Conservation (phyloP, 2,329 filamentous ascomycete species). For the Fusarium tjaetaba region DNA sequence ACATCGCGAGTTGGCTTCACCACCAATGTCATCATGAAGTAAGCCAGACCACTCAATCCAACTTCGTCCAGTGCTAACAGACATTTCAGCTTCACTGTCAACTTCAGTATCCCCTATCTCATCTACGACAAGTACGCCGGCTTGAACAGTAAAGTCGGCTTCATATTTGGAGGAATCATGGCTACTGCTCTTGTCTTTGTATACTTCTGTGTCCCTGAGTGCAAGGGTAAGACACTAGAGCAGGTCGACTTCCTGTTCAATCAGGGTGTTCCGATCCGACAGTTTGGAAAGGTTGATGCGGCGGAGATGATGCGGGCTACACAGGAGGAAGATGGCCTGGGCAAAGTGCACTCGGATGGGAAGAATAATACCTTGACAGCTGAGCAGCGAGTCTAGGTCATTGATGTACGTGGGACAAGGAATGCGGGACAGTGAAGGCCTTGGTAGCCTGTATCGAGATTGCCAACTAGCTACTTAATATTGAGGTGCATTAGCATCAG, state of each 20-base stretch:
- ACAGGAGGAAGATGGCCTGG: background rate
- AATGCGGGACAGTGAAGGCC: too few species aligned
- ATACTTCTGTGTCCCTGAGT: constrained; percentile 34
- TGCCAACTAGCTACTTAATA: background rate
- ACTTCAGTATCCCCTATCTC: constrained; percentile 36
- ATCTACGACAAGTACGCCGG: constrained; percentile 33
- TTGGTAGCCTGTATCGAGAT: background rate
- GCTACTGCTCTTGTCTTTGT: background rate
- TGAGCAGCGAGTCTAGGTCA: background rate
- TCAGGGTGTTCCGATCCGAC: constrained; percentile 12
- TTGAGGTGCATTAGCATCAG: constrained; percentile 1
- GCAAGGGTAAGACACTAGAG: constrained; percentile 33
- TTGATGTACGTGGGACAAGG: too few species aligned
- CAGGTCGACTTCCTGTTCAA: constrained; percentile 37
- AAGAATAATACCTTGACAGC: background rate
- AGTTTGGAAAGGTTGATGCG: constrained; percentile 29
- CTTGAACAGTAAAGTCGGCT: constrained; percentile 31
- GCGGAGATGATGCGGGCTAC: constrained; percentile 14
- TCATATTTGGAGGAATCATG: constrained; percentile 34
- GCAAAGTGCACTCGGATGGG: background rate
- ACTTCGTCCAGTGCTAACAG: rapidly evolving
- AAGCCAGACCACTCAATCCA: rapidly evolving
- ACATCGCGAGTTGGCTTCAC: constrained; percentile 27
- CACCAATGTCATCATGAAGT: constrained; percentile 33
- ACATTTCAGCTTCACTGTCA: constrained; percentile 18